These are phyloP conservation scores for Globisporangium radiosum DNA, from an alignment of 352 stramenopile genomes.

Conservation along the genomic window DNA sequence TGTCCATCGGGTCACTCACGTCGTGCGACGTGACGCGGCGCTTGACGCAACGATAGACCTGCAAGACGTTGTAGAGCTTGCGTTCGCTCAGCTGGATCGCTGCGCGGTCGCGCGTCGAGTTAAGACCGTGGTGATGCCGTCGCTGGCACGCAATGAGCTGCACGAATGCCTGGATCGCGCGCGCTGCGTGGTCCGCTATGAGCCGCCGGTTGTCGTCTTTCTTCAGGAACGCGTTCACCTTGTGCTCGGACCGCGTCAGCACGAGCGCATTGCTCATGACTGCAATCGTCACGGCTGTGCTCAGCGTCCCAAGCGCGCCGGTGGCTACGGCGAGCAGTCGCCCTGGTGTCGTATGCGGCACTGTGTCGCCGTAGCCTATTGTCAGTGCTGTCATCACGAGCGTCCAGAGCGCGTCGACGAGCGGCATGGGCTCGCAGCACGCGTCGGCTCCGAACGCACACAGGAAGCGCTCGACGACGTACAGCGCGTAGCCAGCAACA, in stretches of 20 bases:
- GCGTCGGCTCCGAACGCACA: slow-evolving; percentile 49
- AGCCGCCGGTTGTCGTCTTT: slow-evolving; percentile 59
- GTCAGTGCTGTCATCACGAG: slow-evolving; percentile 73
- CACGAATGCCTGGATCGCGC: slow-evolving; percentile 55
- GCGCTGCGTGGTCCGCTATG: slow-evolving; percentile 53
- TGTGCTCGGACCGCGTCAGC: slow-evolving; percentile 71
- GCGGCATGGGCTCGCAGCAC: slow-evolving; percentile 46
- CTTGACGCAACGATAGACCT: slow-evolving; percentile 52
- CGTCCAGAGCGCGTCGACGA: slow-evolving; percentile 51
- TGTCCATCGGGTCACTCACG: slow-evolving; percentile 69
- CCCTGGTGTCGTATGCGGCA: slow-evolving; percentile 41
- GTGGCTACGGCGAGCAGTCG: slow-evolving; percentile 44
- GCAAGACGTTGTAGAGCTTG: slow-evolving; percentile 57
- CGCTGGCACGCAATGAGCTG: slow-evolving; percentile 44
- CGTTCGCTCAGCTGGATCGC: slow-evolving; percentile 25
- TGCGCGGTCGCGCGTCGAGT: slow-evolving; percentile 3
- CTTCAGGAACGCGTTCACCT: slow-evolving; percentile 74
- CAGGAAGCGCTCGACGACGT: slow-evolving; percentile 63
- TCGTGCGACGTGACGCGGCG: slow-evolving; percentile 56
- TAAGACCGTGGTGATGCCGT: slow-evolving; percentile 16
- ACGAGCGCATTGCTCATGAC: slow-evolving; percentile 71
- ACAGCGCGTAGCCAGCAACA: slow-evolving; percentile 53
- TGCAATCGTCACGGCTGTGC: slow-evolving; percentile 66
- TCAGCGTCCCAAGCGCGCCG: slow-evolving; percentile 44
- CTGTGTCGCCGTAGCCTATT: slow-evolving; percentile 64